Percentiles rank a stretch among this genome's conserved stretches.
Evolutionary conservation across 2,329 filamentous ascomycete species (phyloP).

Genomic region (Gyromitra esculenta): DNA sequence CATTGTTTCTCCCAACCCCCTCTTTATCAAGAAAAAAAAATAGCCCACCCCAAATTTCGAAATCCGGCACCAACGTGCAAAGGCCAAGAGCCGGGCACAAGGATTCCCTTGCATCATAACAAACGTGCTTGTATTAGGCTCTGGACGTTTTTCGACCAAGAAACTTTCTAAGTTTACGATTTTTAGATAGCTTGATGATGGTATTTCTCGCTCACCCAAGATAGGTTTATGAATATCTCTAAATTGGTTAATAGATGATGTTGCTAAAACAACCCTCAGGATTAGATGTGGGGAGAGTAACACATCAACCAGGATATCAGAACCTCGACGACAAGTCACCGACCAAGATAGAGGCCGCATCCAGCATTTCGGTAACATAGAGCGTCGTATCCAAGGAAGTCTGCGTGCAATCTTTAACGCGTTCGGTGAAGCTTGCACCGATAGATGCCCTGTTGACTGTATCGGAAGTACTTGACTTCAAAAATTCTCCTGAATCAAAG

Average conservation of each 20-base stretch:
- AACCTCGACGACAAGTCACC: not conserved
- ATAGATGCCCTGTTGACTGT: not conserved
- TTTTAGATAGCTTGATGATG: not conserved
- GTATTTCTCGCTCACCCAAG: not conserved
- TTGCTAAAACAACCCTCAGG: not conserved
- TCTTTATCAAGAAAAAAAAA: not conserved
- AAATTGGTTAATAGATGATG: not conserved
- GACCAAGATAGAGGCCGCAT: slow-evolving; percentile 9
- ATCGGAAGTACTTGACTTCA: not conserved
- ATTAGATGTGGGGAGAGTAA: slow-evolving; percentile 22
- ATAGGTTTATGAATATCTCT: not conserved
- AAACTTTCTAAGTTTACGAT: not conserved
- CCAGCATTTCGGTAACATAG: not conserved
- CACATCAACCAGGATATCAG: slow-evolving; percentile 13
- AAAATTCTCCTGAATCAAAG: not conserved
- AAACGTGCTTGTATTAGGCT: not conserved
- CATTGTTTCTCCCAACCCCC: not conserved
- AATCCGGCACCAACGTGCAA: not conserved
- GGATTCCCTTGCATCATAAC: not conserved
- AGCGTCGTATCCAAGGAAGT: not conserved
- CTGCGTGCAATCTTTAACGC: not conserved
- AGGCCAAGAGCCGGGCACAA: not conserved
- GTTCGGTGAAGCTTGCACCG: not conserved
- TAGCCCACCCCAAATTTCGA: not conserved
- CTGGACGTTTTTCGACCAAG: not conserved